phyloP scores from a whole-genome alignment of 768 basidiomycete genomes.

The Stropharia rugosoannulata region DNA sequence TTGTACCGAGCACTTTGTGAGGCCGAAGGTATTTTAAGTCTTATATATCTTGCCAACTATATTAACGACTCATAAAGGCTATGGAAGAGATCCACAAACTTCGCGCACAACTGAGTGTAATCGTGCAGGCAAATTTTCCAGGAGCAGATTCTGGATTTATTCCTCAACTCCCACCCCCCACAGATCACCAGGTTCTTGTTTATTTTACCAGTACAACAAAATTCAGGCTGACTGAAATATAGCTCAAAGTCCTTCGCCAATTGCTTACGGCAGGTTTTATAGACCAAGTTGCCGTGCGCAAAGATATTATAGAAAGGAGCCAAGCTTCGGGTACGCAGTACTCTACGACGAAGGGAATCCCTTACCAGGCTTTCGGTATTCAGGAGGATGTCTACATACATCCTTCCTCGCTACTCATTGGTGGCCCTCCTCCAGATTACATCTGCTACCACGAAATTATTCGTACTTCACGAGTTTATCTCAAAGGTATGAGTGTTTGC shows the following conservation, averaged over 20 bases:
- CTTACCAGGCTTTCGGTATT: slow-evolving; percentile 81
- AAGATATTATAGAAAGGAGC: slow-evolving; percentile 70
- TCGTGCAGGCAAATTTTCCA: slow-evolving; percentile 79
- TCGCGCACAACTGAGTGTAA: slow-evolving; percentile 82
- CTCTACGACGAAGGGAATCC: slow-evolving; percentile 73
- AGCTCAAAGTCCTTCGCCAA: slow-evolving; percentile 92
- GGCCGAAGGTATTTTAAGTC: slow-evolving; percentile 65
- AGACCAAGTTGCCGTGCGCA: slow-evolving; percentile 91
- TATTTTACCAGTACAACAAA: background rate
- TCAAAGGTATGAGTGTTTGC: slow-evolving; percentile 61
- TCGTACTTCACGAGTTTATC: slow-evolving; percentile 68
- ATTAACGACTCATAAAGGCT: slow-evolving; percentile 49
- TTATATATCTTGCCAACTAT: background rate
- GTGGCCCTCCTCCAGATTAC: slow-evolving; percentile 77
- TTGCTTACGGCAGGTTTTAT: slow-evolving; percentile 88
- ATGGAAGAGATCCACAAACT: slow-evolving; percentile 99
- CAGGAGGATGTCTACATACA: slow-evolving; percentile 91
- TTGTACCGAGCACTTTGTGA: slow-evolving; percentile 87
- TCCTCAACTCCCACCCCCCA: slow-evolving; percentile 74
- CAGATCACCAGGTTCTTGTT: slow-evolving; percentile 61
- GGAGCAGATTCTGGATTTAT: slow-evolving; percentile 58
- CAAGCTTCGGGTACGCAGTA: slow-evolving; percentile 63
- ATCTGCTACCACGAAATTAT: slow-evolving; percentile 83
- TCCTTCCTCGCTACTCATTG: slow-evolving; percentile 79
- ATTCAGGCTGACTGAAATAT: slow-evolving; percentile 5